phyloP scores from a whole-genome alignment of 495 filamentous ascomycete genomes.

The Hypoxylon lenormandii region DNA sequence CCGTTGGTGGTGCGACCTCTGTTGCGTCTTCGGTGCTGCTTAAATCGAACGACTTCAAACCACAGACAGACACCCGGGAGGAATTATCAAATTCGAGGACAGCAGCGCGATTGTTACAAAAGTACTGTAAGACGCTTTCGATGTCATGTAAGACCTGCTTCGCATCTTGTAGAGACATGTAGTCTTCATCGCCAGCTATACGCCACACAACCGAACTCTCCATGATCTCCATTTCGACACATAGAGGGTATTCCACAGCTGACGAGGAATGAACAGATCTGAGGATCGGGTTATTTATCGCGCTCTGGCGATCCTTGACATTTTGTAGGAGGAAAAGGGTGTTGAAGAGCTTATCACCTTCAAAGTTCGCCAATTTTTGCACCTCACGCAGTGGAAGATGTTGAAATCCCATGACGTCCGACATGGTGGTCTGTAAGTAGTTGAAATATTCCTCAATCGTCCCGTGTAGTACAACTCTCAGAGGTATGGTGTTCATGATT shows the following conservation, averaged over 20 bases:
- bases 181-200: constrained; percentile 72
- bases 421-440: constrained; percentile 73
- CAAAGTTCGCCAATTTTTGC: constrained; percentile 57
- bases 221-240: constrained; percentile 77
- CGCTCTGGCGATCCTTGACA: constrained; percentile 31
- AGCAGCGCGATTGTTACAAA: constrained; percentile 62
- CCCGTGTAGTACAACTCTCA: constrained; percentile 74
- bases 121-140: constrained; percentile 64
- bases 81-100: constrained; percentile 63
- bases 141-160: constrained; percentile 64
- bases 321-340: constrained; percentile 78
- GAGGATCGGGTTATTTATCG: constrained; percentile 54
- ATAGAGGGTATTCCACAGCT: constrained; percentile 80
- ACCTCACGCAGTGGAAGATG: constrained; percentile 74
- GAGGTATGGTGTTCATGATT: constrained; percentile 79
- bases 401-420: constrained; percentile 66
- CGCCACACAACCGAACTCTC: constrained; percentile 70
- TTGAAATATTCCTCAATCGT: constrained; percentile 67
- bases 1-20: background rate
- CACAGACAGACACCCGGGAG: constrained; percentile 65
- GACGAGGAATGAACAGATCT: constrained; percentile 69
- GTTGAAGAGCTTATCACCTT: constrained; percentile 66
- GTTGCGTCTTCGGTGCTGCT: constrained; percentile 5
- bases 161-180: constrained; percentile 59
- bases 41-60: constrained; percentile 55